phyloP scores from a whole-genome alignment of 2,329 filamentous ascomycete genomes.

The Venturia pyrina region DNA sequence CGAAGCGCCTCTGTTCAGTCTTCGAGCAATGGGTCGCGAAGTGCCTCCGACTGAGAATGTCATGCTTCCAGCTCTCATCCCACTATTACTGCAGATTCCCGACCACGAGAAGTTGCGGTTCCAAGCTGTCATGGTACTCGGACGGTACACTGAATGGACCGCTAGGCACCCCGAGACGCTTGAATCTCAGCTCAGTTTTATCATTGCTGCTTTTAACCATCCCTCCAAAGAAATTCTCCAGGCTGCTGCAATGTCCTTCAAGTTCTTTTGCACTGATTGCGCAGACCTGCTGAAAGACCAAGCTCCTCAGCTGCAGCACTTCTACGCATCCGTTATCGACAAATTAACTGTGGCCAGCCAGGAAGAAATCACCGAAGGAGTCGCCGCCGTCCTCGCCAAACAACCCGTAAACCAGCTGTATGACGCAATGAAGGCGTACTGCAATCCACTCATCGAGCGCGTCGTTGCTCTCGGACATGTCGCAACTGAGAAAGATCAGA shows the following conservation, averaged over 20 bases:
- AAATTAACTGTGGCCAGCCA: constrained; percentile 77
- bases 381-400: constrained; percentile 81
- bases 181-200: constrained; percentile 88
- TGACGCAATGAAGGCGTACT: constrained; percentile 80
- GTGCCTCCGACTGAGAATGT: constrained; percentile 80
- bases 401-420: constrained; percentile 76
- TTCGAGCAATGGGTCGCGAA: constrained; percentile 95
- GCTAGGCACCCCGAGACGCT: constrained; percentile 86
- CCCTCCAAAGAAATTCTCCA: constrained; percentile 83
- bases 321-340: constrained; percentile 85
- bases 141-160: constrained; percentile 96
- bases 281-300: constrained; percentile 75
- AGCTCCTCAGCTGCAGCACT: constrained; percentile 76
- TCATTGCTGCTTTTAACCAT: constrained; percentile 84
- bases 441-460: constrained; percentile 76
- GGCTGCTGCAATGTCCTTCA: constrained; percentile 86
- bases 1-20: constrained; percentile 87
- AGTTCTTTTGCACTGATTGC: constrained; percentile 95
- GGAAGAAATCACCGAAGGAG: constrained; percentile 92
- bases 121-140: constrained; percentile 94
- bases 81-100: constrained; percentile 85
- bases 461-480: constrained; percentile 80
- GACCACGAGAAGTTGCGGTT: constrained; percentile 97
- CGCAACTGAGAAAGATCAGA: constrained; percentile 71
- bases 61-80: constrained; percentile 85